These are phyloP conservation scores for Phialophora verrucosa DNA, from an alignment of 2,329 filamentous ascomycete species.

Conservation along the genomic window DNA sequence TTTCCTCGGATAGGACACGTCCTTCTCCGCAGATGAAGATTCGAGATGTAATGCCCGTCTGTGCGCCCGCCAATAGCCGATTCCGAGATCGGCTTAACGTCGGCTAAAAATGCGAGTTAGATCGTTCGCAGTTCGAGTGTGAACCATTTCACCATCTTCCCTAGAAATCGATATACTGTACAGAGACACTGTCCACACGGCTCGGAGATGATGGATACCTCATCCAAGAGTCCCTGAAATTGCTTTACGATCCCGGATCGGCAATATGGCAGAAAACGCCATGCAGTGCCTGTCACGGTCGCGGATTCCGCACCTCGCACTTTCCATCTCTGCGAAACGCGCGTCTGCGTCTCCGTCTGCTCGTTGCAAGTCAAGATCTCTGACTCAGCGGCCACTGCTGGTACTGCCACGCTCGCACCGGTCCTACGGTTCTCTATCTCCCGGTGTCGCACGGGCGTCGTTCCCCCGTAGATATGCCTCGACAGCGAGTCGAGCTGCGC, in stretches of 20 bases:
- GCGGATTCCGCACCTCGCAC: conserved; percentile 33
- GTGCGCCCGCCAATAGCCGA: conserved; percentile 10
- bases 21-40: conserved; percentile 18
- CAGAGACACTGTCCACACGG: neutral
- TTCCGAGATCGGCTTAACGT: conserved; percentile 14
- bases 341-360: conserved; percentile 4
- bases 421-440: neutral
- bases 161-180: neutral
- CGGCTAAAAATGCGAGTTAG: conserved; percentile 11
- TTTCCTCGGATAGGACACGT: conserved; percentile 2
- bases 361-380: conserved; percentile 2
- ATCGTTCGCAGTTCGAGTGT: neutral
- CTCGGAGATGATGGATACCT: neutral
- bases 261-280: conserved; percentile 15
- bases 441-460: neutral
- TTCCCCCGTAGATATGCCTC: conserved; percentile 16
- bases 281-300: conserved; percentile 23
- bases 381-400: neutral
- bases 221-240: neutral
- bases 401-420: neutral
- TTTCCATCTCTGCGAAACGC: conserved; percentile 30
- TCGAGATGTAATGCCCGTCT: neutral
- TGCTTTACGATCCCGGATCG: neutral
- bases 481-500: conserved; percentile 26
- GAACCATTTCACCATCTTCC: neutral